phyloP scores from a whole-genome alignment of 2,329 filamentous ascomycete species.

The Pseudogymnoascus sp. region DNA sequence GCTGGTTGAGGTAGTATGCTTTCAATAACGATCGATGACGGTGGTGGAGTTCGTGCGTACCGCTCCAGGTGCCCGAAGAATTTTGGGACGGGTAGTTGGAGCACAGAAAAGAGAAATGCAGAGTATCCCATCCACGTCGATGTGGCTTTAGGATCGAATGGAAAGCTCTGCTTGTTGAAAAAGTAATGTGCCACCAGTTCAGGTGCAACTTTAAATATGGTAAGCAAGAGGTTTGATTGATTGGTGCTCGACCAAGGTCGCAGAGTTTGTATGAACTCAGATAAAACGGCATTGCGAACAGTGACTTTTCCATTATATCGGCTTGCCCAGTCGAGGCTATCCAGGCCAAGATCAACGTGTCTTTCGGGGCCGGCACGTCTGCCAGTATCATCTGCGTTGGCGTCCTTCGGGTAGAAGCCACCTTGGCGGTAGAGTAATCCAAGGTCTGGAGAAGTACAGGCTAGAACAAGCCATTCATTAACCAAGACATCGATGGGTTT shows the following conservation, averaged over 20 bases:
- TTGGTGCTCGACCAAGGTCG: conserved; percentile 74
- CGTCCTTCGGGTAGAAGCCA: conserved; percentile 75
- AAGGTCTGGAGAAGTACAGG: conserved; percentile 65
- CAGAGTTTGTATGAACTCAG: conserved; percentile 69
- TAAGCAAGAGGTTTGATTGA: conserved; percentile 73
- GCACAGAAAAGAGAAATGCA: conserved; percentile 74
- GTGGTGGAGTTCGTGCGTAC: conserved; percentile 64
- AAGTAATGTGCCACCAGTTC: conserved; percentile 89
- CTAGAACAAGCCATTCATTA: conserved; percentile 66
- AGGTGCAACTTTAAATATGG: conserved; percentile 73
- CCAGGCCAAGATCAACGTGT: conserved; percentile 56
- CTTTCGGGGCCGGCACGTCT: conserved; percentile 25
- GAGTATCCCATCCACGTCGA: conserved; percentile 94
- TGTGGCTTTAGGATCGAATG: conserved; percentile 84
- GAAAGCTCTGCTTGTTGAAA: conserved; percentile 67
- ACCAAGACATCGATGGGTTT: conserved; percentile 58
- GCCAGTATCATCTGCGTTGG: conserved; percentile 48
- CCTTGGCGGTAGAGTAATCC: conserved; percentile 70
- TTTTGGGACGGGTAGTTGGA: conserved; percentile 65
- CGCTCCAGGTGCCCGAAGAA: conserved; percentile 60
- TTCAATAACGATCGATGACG: conserved; percentile 70
- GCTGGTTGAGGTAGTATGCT: conserved; percentile 79
- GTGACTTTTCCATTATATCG: conserved; percentile 59
- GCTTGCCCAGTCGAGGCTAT: conserved; percentile 62
- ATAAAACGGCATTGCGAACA: conserved; percentile 71